These are phyloP conservation scores for Saturnispora diversa DNA, from an alignment of 805 yeast species.

Conservation along the genomic window DNA sequence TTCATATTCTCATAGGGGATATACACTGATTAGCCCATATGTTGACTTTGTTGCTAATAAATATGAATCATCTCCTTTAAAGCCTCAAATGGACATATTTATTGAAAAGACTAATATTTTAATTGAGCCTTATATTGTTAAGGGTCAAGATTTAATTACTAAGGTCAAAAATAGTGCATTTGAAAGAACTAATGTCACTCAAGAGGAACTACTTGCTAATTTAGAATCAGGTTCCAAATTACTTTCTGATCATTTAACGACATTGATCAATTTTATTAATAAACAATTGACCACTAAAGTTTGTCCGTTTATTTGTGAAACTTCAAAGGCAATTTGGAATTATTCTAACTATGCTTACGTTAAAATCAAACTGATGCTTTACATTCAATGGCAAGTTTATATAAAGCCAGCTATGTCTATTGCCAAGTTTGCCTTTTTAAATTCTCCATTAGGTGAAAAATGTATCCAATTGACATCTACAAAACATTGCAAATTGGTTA, in stretches of 20 bases:
- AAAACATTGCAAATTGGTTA: conserved; percentile 7
- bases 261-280: conserved; percentile 3
- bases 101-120: not conserved
- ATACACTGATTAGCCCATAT: conserved; percentile 4
- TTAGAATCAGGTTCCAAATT: conserved; percentile 9
- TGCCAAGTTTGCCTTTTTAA: conserved; percentile 12
- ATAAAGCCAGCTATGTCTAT: conserved; percentile 18
- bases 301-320: conserved; percentile 14
- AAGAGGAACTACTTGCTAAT: conserved; percentile 6
- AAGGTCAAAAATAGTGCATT: conserved; percentile 5
- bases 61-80: conserved; percentile 6
- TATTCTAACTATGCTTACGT: conserved; percentile 9
- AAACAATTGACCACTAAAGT: conserved; percentile 6
- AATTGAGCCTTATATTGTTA: conserved; percentile 1
- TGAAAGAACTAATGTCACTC: conserved; percentile 8
- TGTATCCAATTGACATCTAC: conserved; percentile 14
- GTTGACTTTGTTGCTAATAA: not conserved
- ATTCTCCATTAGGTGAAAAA: conserved; percentile 20
- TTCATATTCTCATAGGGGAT: conserved; percentile 4
- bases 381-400: conserved; percentile 20
- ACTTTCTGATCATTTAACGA: not conserved
- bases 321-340: conserved; percentile 2
- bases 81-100: conserved; percentile 7
- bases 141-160: not conserved
- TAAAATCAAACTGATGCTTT: conserved; percentile 12